Percentiles rank a stretch among this genome's conserved stretches.
Conservation (phyloP, 2,329 filamentous ascomycete genomes). For the Fusarium lateritium region DNA sequence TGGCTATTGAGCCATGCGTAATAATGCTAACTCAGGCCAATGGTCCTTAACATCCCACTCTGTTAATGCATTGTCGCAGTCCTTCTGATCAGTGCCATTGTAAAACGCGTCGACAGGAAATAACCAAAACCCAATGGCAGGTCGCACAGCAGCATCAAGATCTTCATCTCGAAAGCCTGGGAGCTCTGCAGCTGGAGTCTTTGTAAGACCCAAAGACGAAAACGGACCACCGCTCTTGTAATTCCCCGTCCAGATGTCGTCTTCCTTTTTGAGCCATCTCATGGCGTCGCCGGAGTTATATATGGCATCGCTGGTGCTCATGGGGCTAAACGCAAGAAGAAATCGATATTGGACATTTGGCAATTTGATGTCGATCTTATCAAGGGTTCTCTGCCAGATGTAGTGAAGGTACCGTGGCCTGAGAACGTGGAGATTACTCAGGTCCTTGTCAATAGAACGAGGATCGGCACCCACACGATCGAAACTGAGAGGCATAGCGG, state of each 20-base stretch:
- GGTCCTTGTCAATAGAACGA: background rate
- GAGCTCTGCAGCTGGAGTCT: background rate
- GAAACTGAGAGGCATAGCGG: background rate
- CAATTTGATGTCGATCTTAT: background rate
- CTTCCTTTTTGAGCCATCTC: background rate
- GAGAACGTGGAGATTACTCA: background rate
- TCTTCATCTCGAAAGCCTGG: background rate
- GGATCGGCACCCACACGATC: background rate
- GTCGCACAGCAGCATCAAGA: accelerated
- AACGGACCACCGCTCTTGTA: background rate
- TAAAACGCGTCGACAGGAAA: background rate
- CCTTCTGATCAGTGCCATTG: background rate
- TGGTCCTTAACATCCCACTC: background rate
- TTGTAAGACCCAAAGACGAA: background rate
- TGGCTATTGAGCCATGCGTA: background rate
- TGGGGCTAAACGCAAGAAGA: background rate
- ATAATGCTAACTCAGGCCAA: background rate
- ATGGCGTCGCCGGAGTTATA: background rate
- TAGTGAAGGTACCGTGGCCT: background rate
- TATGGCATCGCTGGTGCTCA: accelerated
- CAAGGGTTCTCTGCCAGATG: background rate
- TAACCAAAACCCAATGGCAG: background rate
- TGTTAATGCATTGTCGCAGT: accelerated
- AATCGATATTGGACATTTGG: background rate
- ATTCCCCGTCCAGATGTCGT: accelerated